Evolutionary conservation across 108 stramenopile genomes (phyloP), one percentile per base, ranked within the genome.

Genomic region (Bacterosira constricta): DNA sequence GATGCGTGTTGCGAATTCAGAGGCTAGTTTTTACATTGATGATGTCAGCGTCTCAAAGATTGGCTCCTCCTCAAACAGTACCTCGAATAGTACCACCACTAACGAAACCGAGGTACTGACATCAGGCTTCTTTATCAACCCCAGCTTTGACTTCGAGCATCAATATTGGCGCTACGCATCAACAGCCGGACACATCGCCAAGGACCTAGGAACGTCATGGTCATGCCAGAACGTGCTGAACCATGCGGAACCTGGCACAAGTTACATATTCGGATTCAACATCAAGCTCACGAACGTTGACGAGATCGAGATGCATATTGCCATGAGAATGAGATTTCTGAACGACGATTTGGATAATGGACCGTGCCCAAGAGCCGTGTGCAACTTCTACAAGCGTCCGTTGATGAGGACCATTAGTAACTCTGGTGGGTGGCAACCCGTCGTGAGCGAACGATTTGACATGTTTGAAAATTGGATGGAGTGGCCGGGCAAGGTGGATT

Each of bases 401-500:
- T 10, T 71, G 2, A 1, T 10, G 12, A 37, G 26, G 15, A 71
- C 60, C 3, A 61, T 59, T 29, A 2, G 38, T 5, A 45, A 45
- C 0, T 17, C 17, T 5, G 37, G 58, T 1, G 15, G n/a, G 50
- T 71, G 70, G 70, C 70, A 62, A 23, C 59, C 51, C 18, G 37
- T 71, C 18, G 34, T 62, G 15, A 37, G 51, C 0, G 59, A 71
- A n/a, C 60, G 62, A 26, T 61, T 71, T 18, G 29, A 39, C 17
- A 71, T 71, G 70, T 71, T 59, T 53, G 70, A 60, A 3, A 71
- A 71, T 35, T 71, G 62, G 27, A 71, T 49, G 26, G 35, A 71
- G 6, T 71, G 70, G 70, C 17, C 55, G 51, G 70, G 70, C 37
- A 30, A 37, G 1, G 44, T 47, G 1, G 13, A 57, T 20, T 58